phyloP scores from a whole-genome alignment of 306 rosid genomes.

The Malus sylvestris region DNA sequence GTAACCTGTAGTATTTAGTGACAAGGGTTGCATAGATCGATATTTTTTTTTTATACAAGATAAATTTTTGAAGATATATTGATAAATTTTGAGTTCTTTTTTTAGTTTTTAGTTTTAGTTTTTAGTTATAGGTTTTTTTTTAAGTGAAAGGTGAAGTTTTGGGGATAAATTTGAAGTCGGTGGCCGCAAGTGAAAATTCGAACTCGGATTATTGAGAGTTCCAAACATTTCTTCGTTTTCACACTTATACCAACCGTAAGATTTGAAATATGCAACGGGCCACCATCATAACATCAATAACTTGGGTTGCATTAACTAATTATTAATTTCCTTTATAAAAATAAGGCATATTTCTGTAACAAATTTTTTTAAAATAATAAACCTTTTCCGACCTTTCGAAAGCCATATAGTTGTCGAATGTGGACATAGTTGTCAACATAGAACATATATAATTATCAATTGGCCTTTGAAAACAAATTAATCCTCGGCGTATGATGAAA shows the following conservation, averaged over 20 bases:
- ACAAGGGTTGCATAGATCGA: background rate
- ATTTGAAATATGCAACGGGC: background rate
- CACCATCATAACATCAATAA: background rate
- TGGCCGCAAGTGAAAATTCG: no score
- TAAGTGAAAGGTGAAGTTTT: background rate
- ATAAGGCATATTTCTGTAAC: background rate
- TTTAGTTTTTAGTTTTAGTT: no score
- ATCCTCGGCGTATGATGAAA: background rate
- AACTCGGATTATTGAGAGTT: no score
- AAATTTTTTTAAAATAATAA: background rate
- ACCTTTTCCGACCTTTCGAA: background rate
- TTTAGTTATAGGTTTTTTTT: no score
- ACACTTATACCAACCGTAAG: no score
- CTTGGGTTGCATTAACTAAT: background rate
- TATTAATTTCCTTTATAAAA: background rate
- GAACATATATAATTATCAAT: background rate
- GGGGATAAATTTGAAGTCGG: no score
- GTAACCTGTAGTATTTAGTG: background rate
- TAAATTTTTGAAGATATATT: no score
- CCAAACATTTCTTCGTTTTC: no score
- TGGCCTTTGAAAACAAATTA: background rate
- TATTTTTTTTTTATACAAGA: no score
- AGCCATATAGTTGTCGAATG: background rate
- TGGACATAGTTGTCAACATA: background rate
- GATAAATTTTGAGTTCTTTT: no score